Percentiles rank a stretch among this genome's conserved stretches.
phyloP scores from a whole-genome alignment of 495 filamentous ascomycete genomes.

The Staphylotrichum longicolle region DNA sequence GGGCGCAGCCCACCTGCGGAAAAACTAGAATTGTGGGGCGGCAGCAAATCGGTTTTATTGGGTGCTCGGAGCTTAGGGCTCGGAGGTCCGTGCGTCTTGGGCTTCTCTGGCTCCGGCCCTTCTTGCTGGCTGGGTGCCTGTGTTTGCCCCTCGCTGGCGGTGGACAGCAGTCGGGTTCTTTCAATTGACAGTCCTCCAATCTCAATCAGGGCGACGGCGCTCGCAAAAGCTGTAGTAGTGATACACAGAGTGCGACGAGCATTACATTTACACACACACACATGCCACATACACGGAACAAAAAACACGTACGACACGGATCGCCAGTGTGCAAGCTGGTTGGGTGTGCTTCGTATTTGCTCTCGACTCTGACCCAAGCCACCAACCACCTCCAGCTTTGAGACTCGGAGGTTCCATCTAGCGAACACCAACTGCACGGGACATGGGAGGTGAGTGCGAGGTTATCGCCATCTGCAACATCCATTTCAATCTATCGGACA shows the following conservation, averaged over 20 bases:
- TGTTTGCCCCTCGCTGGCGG: no score
- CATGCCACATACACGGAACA: not conserved
- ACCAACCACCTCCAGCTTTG: not conserved
- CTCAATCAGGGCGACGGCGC: no score
- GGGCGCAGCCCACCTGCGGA: slow-evolving; percentile 34
- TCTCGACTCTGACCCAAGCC: no score
- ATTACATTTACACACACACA: not conserved
- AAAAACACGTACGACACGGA: not conserved
- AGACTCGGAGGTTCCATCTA: not conserved
- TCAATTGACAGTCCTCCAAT: not conserved
- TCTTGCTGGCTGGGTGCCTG: no score
- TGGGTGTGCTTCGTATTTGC: not conserved
- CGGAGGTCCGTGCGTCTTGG: slow-evolving; percentile 22
- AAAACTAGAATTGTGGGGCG: slow-evolving; percentile 37
- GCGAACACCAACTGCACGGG: not conserved
- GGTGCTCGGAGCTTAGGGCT: slow-evolving; percentile 37
- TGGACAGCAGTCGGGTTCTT: no score
- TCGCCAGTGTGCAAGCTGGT: not conserved
- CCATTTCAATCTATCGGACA: not conserved
- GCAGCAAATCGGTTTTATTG: slow-evolving; percentile 19
- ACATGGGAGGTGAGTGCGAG: not conserved
- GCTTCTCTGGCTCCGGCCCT: no score
- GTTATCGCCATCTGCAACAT: not conserved
- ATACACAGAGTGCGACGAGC: no score
- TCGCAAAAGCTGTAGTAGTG: no score